Evolutionary conservation across 192 early-diverging fungal species (phyloP).

Genomic region (Coemansia sp.): DNA sequence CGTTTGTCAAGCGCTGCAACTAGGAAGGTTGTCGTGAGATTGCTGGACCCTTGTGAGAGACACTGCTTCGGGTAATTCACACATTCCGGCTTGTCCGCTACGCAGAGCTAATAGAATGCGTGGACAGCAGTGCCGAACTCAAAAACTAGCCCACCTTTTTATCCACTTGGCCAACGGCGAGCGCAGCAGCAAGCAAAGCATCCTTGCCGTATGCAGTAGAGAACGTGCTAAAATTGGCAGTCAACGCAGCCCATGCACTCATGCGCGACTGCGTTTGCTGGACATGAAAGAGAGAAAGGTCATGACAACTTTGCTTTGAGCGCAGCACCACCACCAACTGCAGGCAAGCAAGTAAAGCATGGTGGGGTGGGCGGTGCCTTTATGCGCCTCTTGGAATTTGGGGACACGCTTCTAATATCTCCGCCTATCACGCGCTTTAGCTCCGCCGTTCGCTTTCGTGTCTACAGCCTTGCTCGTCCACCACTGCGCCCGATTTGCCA

Average conservation of each 20-base stretch:
- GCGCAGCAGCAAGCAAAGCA: background rate
- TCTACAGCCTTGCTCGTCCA: background rate
- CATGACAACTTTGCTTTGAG: background rate
- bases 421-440: background rate
- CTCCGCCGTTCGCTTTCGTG: background rate
- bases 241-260: background rate
- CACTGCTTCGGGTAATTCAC: background rate
- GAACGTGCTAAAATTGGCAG: background rate
- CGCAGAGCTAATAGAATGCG: background rate
- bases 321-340: background rate
- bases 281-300: background rate
- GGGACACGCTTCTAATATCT: background rate
- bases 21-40: background rate
- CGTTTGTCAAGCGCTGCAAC: background rate
- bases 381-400: slow-evolving; percentile 3
- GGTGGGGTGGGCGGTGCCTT: background rate
- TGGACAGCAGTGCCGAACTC: background rate
- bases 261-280: background rate
- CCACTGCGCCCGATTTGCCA: too few relatives aligned
- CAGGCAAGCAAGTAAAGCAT: background rate
- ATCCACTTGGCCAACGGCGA: background rate
- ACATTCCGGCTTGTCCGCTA: background rate
- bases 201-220: background rate
- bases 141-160: background rate
- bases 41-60: background rate